Conservation (phyloP, 2,329 filamentous ascomycete genomes). For the Penicillium sp. region DNA sequence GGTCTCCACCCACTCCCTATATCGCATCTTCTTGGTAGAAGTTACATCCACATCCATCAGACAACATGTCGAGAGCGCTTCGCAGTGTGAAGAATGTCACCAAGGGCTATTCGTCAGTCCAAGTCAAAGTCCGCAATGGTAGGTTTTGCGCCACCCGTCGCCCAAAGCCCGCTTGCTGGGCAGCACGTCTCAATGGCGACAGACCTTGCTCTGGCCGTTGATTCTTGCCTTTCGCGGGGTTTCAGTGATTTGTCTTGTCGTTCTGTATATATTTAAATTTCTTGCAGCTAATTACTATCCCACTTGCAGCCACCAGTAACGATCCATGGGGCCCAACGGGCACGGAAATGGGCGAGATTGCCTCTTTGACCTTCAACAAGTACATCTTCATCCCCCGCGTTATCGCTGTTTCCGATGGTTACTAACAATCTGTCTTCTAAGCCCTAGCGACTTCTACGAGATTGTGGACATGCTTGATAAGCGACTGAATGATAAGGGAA, state of each 20-base stretch:
- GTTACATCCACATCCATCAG: background rate
- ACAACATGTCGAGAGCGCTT: slow-evolving; percentile 88
- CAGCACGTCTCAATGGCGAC: background rate
- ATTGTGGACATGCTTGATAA: slow-evolving; percentile 99
- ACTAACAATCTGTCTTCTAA: slow-evolving; percentile 33
- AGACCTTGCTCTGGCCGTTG: background rate
- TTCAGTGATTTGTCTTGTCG: background rate
- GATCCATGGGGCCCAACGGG: slow-evolving; percentile 98
- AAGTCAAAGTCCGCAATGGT: slow-evolving; percentile 99
- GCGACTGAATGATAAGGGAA: slow-evolving; percentile 96
- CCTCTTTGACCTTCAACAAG: slow-evolving; percentile 97
- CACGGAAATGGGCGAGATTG: slow-evolving; percentile 98
- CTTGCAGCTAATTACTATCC: slow-evolving; percentile 3
- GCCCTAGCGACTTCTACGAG: slow-evolving; percentile 96
- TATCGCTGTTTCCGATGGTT: background rate
- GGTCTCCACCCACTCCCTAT: background rate
- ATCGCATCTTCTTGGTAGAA: background rate
- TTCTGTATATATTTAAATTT: background rate
- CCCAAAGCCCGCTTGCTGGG: background rate
- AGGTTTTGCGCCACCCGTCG: slow-evolving; percentile 32
- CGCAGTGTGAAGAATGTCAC: slow-evolving; percentile 98
- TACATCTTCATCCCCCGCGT: slow-evolving; percentile 47
- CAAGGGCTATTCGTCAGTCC: slow-evolving; percentile 93
- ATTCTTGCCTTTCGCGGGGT: background rate
- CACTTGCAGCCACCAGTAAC: slow-evolving; percentile 80